Evolutionary conservation across 2,329 filamentous ascomycete genomes (phyloP).

Genomic region (Botrytis hyacinthi): DNA sequence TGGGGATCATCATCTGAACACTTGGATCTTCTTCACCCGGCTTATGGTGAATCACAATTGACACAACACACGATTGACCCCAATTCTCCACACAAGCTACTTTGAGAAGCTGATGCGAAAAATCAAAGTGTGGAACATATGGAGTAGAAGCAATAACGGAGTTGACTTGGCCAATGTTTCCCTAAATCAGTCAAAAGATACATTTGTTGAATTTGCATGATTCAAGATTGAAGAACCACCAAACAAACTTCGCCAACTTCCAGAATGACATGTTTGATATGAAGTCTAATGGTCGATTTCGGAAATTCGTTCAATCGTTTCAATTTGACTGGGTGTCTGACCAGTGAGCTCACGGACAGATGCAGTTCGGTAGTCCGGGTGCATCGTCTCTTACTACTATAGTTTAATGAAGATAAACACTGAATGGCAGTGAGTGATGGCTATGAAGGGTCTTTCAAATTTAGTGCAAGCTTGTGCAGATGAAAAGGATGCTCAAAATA

Average conservation of each 20-base stretch:
- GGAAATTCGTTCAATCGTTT: constrained; percentile 28
- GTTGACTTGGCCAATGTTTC: constrained; percentile 15
- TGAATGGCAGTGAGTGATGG: neutral
- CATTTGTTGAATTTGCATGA: constrained; percentile 10
- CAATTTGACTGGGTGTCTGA: constrained; percentile 30
- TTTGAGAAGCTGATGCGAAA: constrained; percentile 18
- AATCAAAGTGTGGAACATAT: constrained; percentile 9
- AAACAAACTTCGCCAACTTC: constrained; percentile 15
- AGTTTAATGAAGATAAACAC: neutral
- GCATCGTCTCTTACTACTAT: constrained; percentile 14
- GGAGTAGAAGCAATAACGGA: constrained; percentile 13
- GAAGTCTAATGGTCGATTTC: constrained; percentile 4
- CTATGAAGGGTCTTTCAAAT: neutral
- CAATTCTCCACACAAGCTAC: constrained; percentile 16
- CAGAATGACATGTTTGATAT: constrained; percentile 18
- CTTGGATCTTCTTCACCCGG: constrained; percentile 34
- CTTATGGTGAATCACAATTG: constrained; percentile 35
- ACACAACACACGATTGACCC: constrained; percentile 26
- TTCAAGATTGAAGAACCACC: constrained; percentile 4
- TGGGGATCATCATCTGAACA: constrained; percentile 36
- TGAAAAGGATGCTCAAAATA: neutral
- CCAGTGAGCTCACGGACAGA: constrained; percentile 33
- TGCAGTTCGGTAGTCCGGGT: constrained; percentile 35
- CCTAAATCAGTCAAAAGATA: constrained; percentile 7
- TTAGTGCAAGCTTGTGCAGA: neutral